These are phyloP conservation scores for Candida quercuum DNA, from an alignment of 805 yeast genomes.

Conservation along the genomic window DNA sequence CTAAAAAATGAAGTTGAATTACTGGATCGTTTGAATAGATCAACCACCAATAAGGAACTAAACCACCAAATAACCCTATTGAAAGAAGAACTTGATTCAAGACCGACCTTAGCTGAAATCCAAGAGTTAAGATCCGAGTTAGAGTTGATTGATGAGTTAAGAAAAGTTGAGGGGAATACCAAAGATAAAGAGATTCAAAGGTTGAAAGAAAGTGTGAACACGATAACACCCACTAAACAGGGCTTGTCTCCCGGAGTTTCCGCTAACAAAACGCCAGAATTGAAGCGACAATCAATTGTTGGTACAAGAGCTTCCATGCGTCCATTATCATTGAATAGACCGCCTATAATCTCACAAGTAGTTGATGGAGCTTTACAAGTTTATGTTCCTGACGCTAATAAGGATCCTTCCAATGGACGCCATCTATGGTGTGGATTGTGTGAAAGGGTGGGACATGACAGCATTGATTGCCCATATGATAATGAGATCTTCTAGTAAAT, in stretches of 20 bases:
- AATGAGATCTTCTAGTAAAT: slow-evolving; percentile 22
- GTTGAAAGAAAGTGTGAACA: slow-evolving; percentile 15
- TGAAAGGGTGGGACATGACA: slow-evolving; percentile 84
- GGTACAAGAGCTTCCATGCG: background rate
- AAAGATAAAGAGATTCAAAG: slow-evolving; percentile 21
- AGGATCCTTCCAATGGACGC: slow-evolving; percentile 72
- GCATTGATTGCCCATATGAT: slow-evolving; percentile 81
- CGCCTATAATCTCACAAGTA: slow-evolving; percentile 23
- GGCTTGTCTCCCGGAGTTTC: no score
- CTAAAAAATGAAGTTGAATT: slow-evolving; percentile 6
- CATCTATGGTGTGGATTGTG: slow-evolving; percentile 89
- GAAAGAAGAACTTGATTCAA: slow-evolving; percentile 21
- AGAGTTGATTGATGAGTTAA: slow-evolving; percentile 33
- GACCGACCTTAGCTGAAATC: slow-evolving; percentile 39
- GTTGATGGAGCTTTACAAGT: slow-evolving; percentile 38
- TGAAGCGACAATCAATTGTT: background rate
- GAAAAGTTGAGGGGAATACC: slow-evolving; percentile 23
- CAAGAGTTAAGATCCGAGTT: slow-evolving; percentile 41
- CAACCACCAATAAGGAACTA: slow-evolving; percentile 23
- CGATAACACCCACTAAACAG: background rate
- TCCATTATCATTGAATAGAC: slow-evolving; percentile 12
- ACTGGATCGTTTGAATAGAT: slow-evolving; percentile 8
- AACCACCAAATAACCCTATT: slow-evolving; percentile 16
- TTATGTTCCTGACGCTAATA: slow-evolving; percentile 38
- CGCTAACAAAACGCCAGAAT: background rate